Evolutionary conservation across 179 eudicot genomes (phyloP), one percentile per base, ranked within the genome.

Genomic region (Camellia oleifera): DNA sequence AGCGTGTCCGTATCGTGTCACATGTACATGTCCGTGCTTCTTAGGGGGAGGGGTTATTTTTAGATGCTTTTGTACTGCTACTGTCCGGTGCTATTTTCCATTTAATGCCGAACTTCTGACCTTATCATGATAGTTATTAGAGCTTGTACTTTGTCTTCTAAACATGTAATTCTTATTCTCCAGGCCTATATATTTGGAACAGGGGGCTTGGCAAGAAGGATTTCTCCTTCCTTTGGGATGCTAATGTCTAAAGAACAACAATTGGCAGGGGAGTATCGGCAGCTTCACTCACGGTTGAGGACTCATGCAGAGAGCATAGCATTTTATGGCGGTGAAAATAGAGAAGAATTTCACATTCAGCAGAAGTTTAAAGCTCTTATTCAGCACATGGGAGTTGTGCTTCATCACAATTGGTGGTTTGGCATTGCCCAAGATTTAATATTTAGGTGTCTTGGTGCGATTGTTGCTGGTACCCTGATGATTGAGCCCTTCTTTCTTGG

Each of bases 321-420:
- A 46, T 90, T 94, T 82, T 96, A 94, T 77, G 98, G 98, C 6
- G 99, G 99, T 82, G 98, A 92, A 86, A 88, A 81, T 52, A 90
- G 98, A 87, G 99, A 96, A 85, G 98, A 89, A 83, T 94, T 81
- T 83, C 94, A 96, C 85, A 94, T 96, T 84, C 92, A 87, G 87
- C 88, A 91, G 83, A 96, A 96, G 83, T 96, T 96, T 85, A 88
- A 84, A 83, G 83, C 83, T 83, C 94, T 96, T 85, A 89, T 96
- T 72, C 83, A 82, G 76, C 99, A 96, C 84, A 85, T 96, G 97
- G 81, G 90, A 69, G 83, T 80, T 82, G 98, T 94, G 67, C 93
- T 86, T 70, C 99, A 96, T 80, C 97, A 96, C 72, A 96, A 96
- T 82, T 96, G 99, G 99, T 96, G 99, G 99, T 96, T 96, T 88